Conservation (phyloP, 345 rosid species). For the Moricandia arvensis region DNA sequence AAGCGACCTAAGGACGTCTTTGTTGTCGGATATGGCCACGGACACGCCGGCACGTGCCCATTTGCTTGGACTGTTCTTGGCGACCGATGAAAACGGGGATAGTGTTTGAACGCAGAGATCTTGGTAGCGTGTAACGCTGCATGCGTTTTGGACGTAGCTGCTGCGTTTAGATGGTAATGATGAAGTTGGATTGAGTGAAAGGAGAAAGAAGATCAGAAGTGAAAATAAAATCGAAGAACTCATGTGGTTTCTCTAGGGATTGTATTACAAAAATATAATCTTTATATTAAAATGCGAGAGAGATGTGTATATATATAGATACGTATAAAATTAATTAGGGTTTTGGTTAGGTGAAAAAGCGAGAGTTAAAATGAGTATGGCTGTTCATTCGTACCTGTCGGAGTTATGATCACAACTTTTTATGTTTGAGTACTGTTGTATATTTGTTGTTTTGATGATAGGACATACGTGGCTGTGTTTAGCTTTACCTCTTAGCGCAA, state of each 20-base stretch:
- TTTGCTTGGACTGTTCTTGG: conserved; percentile 60
- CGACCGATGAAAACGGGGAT: conserved; percentile 54
- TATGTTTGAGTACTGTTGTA: not conserved
- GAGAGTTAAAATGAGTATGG: conserved; percentile 14
- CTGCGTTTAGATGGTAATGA: conserved; percentile 14
- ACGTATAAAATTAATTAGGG: not conserved
- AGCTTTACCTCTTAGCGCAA: conserved; percentile 9
- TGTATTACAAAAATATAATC: not conserved
- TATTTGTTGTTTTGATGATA: not conserved
- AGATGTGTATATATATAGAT: conserved; percentile 26
- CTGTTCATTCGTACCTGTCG: conserved; percentile 28
- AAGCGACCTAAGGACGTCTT: conserved; percentile 45
- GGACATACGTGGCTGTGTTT: not conserved
- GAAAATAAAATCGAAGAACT: conserved; percentile 12
- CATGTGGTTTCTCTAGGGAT: conserved; percentile 6
- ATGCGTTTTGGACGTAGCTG: conserved; percentile 61
- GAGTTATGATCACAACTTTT: conserved; percentile 16
- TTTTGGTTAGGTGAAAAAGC: conserved; percentile 7
- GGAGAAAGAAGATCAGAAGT: conserved; percentile 33
- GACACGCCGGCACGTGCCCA: conserved; percentile 93
- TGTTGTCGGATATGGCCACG: conserved; percentile 59
- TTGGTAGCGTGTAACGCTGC: conserved; percentile 68
- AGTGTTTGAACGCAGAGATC: conserved; percentile 61
- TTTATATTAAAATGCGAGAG: not conserved
- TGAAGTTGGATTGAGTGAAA: conserved; percentile 18